Evolutionary conservation across 2,329 filamentous ascomycete genomes (phyloP).

Genomic region (Neoarthrinium moseri): DNA sequence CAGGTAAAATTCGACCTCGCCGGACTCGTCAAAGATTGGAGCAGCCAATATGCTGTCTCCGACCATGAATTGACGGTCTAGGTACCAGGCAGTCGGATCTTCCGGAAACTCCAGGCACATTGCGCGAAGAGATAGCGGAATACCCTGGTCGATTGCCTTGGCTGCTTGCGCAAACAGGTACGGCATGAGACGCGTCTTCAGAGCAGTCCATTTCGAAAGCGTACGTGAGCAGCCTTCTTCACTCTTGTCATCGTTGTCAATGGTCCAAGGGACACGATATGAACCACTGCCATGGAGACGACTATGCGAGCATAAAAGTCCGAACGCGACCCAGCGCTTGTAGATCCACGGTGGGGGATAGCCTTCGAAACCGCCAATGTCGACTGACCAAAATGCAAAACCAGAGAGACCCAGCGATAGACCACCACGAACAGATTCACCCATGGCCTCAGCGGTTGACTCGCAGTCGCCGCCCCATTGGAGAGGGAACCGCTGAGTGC

Average conservation of each 20-base stretch:
- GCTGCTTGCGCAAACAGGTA: conserved; percentile 47
- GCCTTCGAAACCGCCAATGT: conserved; percentile 73
- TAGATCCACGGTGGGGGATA: conserved; percentile 67
- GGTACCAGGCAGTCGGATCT: conserved; percentile 65
- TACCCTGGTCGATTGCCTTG: conserved; percentile 44
- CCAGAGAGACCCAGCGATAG: conserved; percentile 62
- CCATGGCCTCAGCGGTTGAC: conserved; percentile 70
- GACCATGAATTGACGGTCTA: conserved; percentile 75
- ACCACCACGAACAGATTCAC: conserved; percentile 67
- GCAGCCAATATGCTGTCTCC: conserved; percentile 61
- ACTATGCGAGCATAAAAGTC: conserved; percentile 68
- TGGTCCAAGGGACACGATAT: conserved; percentile 74
- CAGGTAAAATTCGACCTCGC: conserved; percentile 66
- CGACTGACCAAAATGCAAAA: conserved; percentile 68
- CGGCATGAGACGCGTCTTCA: conserved; percentile 53
- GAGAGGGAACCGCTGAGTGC: conserved; percentile 67
- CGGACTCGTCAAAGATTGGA: conserved; percentile 68
- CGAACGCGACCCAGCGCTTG: conserved; percentile 78
- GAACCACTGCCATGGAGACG: conserved; percentile 68
- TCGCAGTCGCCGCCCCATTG: conserved; percentile 77
- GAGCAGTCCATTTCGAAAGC: conserved; percentile 44
- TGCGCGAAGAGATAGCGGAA: conserved; percentile 62
- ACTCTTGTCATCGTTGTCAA: conserved; percentile 61
- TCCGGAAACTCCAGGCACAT: conserved; percentile 70
- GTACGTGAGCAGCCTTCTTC: conserved; percentile 53